Percentiles rank a stretch among this genome's conserved stretches.
phyloP scores from a whole-genome alignment of 192 early-diverging fungal genomes.

The Chytriomyces hyalinus region DNA sequence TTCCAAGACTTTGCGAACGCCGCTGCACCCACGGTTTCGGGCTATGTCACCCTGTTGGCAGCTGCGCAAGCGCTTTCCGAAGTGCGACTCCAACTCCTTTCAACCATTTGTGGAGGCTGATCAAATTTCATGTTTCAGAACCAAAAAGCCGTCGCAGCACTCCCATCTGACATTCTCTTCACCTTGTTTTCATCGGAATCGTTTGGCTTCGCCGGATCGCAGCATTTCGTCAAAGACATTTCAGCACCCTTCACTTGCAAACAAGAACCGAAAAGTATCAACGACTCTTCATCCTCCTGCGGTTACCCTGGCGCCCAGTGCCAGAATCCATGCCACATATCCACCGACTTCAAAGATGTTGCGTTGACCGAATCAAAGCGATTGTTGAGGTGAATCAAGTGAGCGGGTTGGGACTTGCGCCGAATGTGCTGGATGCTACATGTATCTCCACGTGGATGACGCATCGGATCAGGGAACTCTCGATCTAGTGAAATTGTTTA shows the following conservation, averaged over 20 bases:
- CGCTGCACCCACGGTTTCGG: slow-evolving; percentile 59
- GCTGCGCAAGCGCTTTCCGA: slow-evolving; percentile 73
- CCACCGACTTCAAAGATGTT: slow-evolving; percentile 69
- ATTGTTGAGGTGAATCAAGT: slow-evolving; percentile 76
- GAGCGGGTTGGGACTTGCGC: slow-evolving; percentile 34
- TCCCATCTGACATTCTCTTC: slow-evolving; percentile 76
- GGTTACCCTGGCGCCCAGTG: slow-evolving; percentile 55
- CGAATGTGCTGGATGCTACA: slow-evolving; percentile 10
- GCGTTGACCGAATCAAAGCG: slow-evolving; percentile 67
- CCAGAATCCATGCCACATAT: slow-evolving; percentile 63
- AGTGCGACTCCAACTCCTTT: slow-evolving; percentile 46
- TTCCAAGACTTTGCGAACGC: slow-evolving; percentile 71
- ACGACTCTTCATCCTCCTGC: slow-evolving; percentile 43
- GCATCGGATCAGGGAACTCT: slow-evolving; percentile 32
- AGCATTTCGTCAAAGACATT: slow-evolving; percentile 80
- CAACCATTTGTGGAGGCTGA: not conserved
- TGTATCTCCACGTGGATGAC: slow-evolving; percentile 55
- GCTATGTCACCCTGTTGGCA: slow-evolving; percentile 68
- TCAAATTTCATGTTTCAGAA: not conserved
- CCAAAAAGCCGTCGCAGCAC: slow-evolving; percentile 35
- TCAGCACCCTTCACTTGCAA: slow-evolving; percentile 58
- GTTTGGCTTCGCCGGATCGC: slow-evolving; percentile 80
- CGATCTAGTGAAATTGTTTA: slow-evolving; percentile 36
- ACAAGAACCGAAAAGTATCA: not conserved
- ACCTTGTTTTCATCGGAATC: slow-evolving; percentile 75